Evolutionary conservation across 768 basidiomycete genomes (phyloP).

Genomic region (Suillus cothurnatus): DNA sequence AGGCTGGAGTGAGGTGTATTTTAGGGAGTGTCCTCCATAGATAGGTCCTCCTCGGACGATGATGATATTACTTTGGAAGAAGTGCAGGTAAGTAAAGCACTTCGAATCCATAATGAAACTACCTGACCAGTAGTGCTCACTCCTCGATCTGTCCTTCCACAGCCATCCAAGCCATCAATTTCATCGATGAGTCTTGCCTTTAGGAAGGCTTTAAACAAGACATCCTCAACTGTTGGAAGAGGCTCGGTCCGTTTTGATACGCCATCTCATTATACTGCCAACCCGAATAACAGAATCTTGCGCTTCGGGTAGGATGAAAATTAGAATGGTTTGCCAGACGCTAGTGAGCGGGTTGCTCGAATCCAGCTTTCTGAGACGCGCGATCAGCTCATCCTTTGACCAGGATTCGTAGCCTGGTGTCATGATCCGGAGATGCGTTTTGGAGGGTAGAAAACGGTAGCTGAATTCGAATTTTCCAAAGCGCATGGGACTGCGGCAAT

Average conservation of each 20-base stretch:
- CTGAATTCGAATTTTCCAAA: too few relatives aligned
- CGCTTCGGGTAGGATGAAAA: slow-evolving; percentile 74
- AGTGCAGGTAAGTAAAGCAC: slow-evolving; percentile 46
- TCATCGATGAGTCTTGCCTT: slow-evolving; percentile 78
- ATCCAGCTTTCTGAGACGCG: slow-evolving; percentile 62
- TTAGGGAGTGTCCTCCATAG: background rate
- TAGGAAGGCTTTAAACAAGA: slow-evolving; percentile 80
- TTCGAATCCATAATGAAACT: slow-evolving; percentile 87
- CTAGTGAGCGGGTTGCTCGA: slow-evolving; percentile 18
- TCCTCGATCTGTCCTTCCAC: slow-evolving; percentile 91
- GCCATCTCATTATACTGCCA: slow-evolving; percentile 92
- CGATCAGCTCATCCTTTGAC: slow-evolving; percentile 71
- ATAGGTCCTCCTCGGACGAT: background rate
- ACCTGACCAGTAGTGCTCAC: slow-evolving; percentile 96
- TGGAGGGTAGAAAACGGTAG: too few relatives aligned
- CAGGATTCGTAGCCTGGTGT: slow-evolving; percentile 29
- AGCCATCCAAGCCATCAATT: slow-evolving; percentile 75
- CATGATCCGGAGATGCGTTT: too few relatives aligned
- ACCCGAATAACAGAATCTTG: slow-evolving; percentile 93
- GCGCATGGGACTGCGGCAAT: slow-evolving; percentile 22
- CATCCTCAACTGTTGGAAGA: slow-evolving; percentile 88
- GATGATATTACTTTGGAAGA: slow-evolving; percentile 16
- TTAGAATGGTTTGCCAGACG: slow-evolving; percentile 50
- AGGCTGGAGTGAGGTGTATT: background rate
- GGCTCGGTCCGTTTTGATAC: slow-evolving; percentile 67